Percentiles rank a stretch among this genome's conserved stretches.
Evolutionary conservation across 371 early-diverging fungal species (phyloP).

Genomic region (Haplosporangium sp.): DNA sequence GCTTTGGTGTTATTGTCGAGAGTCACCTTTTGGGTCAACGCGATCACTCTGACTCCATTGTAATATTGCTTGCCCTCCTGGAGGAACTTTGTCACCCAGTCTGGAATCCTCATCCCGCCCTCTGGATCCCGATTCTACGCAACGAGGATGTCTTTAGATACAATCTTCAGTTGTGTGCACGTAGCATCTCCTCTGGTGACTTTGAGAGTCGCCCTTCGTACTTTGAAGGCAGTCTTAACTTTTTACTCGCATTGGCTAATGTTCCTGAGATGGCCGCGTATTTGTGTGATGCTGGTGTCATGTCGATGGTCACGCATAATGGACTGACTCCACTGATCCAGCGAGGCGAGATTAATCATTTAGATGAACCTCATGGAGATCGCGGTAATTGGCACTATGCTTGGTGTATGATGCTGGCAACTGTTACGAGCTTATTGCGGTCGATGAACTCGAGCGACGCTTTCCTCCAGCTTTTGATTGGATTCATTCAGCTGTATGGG

Average conservation of each 20-base stretch:
- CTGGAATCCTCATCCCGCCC: conserved; percentile 51
- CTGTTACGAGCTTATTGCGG: conserved; percentile 44
- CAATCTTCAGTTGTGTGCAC: conserved; percentile 38
- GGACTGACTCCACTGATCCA: conserved; percentile 44
- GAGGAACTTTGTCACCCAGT: conserved; percentile 51
- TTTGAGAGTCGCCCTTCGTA: conserved; percentile 42
- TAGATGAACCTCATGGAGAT: conserved; percentile 43
- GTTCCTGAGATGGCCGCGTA: conserved; percentile 45
- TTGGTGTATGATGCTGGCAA: conserved; percentile 54
- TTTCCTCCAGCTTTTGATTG: conserved; percentile 44
- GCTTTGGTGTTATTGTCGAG: conserved; percentile 28
- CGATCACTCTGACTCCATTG: conserved; percentile 41
- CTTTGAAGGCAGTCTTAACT: conserved; percentile 50
- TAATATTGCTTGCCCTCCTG: conserved; percentile 35
- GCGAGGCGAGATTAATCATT: conserved; percentile 33
- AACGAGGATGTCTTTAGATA: conserved; percentile 39
- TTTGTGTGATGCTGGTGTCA: conserved; percentile 49
- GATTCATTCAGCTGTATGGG: conserved; percentile 49
- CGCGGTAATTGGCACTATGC: conserved; percentile 56
- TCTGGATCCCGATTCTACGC: conserved; percentile 48
- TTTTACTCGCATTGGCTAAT: conserved; percentile 44
- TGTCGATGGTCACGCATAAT: conserved; percentile 53
- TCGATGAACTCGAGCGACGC: conserved; percentile 41
- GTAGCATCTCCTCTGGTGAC: conserved; percentile 29
- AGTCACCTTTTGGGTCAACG: conserved; percentile 30